These are phyloP conservation scores for Skeletonema tropicum DNA, from an alignment of 108 stramenopile species.

Conservation along the genomic window DNA sequence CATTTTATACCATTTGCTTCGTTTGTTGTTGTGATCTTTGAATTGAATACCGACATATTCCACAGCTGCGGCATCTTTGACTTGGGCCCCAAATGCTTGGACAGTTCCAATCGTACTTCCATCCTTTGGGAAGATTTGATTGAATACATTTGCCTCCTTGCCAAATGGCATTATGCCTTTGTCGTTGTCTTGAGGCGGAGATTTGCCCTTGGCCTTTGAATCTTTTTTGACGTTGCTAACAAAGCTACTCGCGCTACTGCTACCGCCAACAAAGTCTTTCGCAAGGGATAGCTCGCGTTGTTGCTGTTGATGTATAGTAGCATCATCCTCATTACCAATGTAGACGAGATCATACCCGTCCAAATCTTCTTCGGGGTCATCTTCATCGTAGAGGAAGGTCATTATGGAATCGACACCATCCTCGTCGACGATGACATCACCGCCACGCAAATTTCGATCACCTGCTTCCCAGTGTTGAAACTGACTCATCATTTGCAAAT, in stretches of 20 bases:
- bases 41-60: not conserved
- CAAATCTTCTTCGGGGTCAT: not conserved
- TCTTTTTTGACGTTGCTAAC: not conserved
- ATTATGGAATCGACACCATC: not conserved
- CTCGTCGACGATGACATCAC: not conserved
- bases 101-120: not conserved
- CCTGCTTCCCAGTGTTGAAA: not conserved
- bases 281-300: not conserved
- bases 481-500: not conserved
- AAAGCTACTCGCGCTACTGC: too few species aligned
- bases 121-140: not conserved
- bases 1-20: not conserved
- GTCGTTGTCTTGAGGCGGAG: too few species aligned
- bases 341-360: not conserved
- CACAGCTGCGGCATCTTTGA: not conserved
- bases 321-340: not conserved
- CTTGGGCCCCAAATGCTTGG: not conserved
- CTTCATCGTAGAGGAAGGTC: not conserved
- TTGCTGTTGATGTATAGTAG: not conserved
- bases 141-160: not conserved
- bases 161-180: not conserved
- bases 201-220: not conserved
- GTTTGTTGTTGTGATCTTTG: not conserved
- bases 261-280: not conserved
- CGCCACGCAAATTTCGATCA: not conserved